Conservation (phyloP, 2,329 filamentous ascomycete genomes). For the Juglanconis juglandina region DNA sequence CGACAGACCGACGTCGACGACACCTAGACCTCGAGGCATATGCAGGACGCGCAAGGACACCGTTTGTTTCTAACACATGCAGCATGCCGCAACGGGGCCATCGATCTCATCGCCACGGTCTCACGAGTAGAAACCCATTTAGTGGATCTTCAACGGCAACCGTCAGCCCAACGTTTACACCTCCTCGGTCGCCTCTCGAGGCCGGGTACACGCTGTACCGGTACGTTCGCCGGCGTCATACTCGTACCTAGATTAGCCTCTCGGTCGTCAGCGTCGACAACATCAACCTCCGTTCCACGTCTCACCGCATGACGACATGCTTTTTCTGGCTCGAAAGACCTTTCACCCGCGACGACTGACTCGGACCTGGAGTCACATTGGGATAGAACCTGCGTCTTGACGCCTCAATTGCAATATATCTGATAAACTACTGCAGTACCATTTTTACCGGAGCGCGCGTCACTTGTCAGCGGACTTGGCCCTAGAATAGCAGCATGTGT, state of each 20-base stretch:
- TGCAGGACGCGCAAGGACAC: no score
- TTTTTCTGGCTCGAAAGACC: background rate
- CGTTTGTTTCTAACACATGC: no score
- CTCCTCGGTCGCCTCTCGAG: no score
- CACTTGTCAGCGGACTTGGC: background rate
- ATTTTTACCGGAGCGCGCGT: slow-evolving; percentile 1
- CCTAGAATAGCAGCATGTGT: background rate
- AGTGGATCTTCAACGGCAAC: no score
- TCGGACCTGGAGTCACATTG: background rate
- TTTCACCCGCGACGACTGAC: background rate
- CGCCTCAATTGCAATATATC: slow-evolving; percentile 2
- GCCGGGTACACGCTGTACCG: no score
- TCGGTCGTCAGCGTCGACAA: slow-evolving; percentile 11
- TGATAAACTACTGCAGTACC: background rate
- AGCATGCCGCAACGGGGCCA: no score
- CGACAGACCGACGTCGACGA: no score
- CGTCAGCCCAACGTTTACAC: no score
- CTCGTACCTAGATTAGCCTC: background rate
- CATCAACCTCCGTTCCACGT: background rate
- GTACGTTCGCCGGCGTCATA: background rate
- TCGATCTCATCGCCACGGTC: no score
- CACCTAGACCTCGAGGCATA: no score
- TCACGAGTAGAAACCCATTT: no score
- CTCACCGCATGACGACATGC: background rate
- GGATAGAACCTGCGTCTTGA: background rate